Base-by-base conservation (phyloP, 768 basidiomycete genomes). In the Termitomyces sp. region DNA sequence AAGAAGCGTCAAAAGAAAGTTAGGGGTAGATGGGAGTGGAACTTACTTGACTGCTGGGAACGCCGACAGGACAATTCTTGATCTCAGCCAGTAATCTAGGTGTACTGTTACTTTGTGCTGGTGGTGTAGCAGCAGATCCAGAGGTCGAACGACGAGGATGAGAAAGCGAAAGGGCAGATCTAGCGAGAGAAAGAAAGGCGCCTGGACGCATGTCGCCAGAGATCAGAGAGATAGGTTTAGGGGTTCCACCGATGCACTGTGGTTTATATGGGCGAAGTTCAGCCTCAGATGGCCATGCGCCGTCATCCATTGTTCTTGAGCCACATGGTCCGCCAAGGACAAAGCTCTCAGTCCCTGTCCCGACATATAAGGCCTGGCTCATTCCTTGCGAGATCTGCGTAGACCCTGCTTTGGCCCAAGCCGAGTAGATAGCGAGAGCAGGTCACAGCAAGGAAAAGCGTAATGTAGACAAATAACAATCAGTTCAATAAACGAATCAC, bases 221-320 rank as follows among this genome's bases (percentile, higher is more conserved):
- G 31, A 23, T 61, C 28, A 50, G 38, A 45, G 50, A 54, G 30
- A 40, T 38, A 21, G 55, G 23, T 40, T 56, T 46, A 28, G 33
- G 54, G 17, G 51, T 41, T 17, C 26, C 35, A 15, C 31, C 21
- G 31, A 42, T 19, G 37, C 45, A 42, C 19, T 21, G 26, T 19
- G 48, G 45, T 56, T 63, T 63, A 63, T 62, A 64, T 38, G 59
- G 38, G 17, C 51, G 42, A 11, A 12, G 17, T 56, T 56, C 38
- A 55, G 8, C 33, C 46, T 45, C 46, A 55, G 28, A 5, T 56
- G 60, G 59, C 54, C 47, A 57, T 31, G 52, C 28, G 45, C 55
- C 58, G 42, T 30, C 40, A 21, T 43, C 50, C 56, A 62, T 64
- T 64, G 63, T 64, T 58, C 58, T 44, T 53, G 57, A 57, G 55